These are phyloP conservation scores for Rhodotorula sp. DNA, from an alignment of 1,284 basidiomycete genomes.

Conservation along the genomic window DNA sequence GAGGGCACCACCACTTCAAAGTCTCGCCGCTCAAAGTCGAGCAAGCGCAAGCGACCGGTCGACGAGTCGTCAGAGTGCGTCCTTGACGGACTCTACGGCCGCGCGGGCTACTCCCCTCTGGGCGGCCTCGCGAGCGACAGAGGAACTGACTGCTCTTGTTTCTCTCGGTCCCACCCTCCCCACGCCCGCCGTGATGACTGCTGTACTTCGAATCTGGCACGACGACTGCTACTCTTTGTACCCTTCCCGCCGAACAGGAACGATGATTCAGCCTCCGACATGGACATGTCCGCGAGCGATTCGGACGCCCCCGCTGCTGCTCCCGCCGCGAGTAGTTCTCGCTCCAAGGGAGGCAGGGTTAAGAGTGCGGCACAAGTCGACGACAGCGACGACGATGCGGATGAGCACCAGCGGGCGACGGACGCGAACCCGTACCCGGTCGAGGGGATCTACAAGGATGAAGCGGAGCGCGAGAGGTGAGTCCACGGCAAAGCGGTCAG, in stretches of 20 bases:
- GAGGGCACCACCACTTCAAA: conserved; percentile 46
- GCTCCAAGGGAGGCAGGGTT: conserved; percentile 1
- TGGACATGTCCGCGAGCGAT: conserved; percentile 45
- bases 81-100: no score
- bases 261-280: conserved; percentile 42
- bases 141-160: no score
- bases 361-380: conserved; percentile 17
- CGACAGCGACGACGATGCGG: conserved; percentile 25
- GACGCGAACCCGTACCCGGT: conserved; percentile 62
- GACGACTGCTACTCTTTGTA: conserved; percentile 1
- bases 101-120: no score
- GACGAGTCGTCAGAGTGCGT: conserved; percentile 22
- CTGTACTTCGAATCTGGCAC: background rate
- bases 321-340: conserved; percentile 1
- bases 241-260: conserved; percentile 11
- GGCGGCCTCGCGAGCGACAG: no score
- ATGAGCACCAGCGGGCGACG: conserved; percentile 5
- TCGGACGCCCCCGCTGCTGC: conserved; percentile 36
- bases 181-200: no score
- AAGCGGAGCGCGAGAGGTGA: conserved; percentile 57
- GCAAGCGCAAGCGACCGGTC: conserved; percentile 22
- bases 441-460: conserved; percentile 83
- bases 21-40: conserved; percentile 45
- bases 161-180: background rate
- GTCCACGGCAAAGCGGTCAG: no score